These are phyloP conservation scores for Candida sanyaensis DNA, from an alignment of 1,139 yeast genomes.

Conservation along the genomic window DNA sequence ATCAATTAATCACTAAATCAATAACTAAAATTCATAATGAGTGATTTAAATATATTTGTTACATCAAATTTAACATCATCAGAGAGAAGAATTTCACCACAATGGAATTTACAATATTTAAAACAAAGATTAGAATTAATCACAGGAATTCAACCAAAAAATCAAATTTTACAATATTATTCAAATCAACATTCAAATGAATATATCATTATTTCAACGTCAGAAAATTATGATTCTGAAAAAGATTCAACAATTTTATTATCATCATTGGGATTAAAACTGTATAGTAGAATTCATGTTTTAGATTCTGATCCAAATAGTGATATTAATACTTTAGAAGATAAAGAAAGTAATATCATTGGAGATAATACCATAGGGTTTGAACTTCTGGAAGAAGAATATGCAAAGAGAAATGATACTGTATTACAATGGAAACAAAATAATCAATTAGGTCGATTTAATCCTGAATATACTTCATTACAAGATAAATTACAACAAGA, in stretches of 20 bases:
- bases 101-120: constrained; percentile 61
- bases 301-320: constrained; percentile 56
- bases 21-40: constrained; percentile 21
- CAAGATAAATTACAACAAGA: constrained; percentile 18
- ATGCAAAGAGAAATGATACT: constrained; percentile 58
- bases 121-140: constrained; percentile 63
- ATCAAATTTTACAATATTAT: constrained; percentile 56
- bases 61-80: constrained; percentile 71
- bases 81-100: constrained; percentile 66
- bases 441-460: constrained; percentile 70
- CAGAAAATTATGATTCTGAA: constrained; percentile 15
- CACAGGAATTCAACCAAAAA: constrained; percentile 73
- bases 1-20: too few relatives aligned
- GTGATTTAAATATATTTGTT: constrained; percentile 56
- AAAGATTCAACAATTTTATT: constrained; percentile 17
- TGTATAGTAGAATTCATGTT: constrained; percentile 52
- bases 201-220: constrained; percentile 22
- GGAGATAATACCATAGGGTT: constrained; percentile 28
- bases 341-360: constrained; percentile 23
- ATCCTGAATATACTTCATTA: constrained; percentile 48
- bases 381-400: constrained; percentile 66
- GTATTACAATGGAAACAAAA: constrained; percentile 77
- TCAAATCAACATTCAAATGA: constrained; percentile 43
- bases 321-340: constrained; percentile 37
- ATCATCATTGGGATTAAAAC: constrained; percentile 26